A percentile compares a stretch with the other conserved stretches of the same genome.
phyloP scores from a whole-genome alignment of 768 basidiomycete species.

The Trametes meyenii region DNA sequence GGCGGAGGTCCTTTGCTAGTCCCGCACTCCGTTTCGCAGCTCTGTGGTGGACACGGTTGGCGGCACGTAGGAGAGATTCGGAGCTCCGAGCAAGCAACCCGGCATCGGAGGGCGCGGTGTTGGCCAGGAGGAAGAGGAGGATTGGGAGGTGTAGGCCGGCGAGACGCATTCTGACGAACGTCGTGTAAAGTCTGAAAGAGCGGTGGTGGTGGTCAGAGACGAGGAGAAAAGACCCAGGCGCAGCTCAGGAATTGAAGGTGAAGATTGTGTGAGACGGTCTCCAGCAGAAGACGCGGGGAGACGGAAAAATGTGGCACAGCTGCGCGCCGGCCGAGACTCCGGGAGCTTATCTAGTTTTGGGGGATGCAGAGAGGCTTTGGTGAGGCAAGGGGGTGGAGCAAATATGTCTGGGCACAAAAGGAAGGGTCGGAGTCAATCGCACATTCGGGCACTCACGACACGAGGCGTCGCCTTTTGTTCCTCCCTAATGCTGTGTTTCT shows the following conservation, averaged over 20 bases:
- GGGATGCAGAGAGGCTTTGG: conserved; percentile 15
- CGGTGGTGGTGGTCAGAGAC: conserved; percentile 7
- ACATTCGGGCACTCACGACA: conserved; percentile 8
- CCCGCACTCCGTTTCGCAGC: conserved; percentile 62
- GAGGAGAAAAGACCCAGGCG: conserved; percentile 12
- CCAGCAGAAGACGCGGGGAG: conserved; percentile 7
- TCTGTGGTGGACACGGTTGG: conserved; percentile 55
- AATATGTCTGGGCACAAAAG: conserved; percentile 21
- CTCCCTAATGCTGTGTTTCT: conserved; percentile 10
- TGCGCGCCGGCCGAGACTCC: not conserved
- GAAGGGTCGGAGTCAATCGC: conserved; percentile 9
- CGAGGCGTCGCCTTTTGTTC: conserved; percentile 19
- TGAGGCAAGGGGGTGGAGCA: conserved; percentile 16
- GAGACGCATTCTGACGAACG: conserved; percentile 21
- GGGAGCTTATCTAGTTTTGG: conserved; percentile 10
- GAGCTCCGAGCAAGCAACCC: conserved; percentile 29
- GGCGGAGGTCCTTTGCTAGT: conserved; percentile 70
- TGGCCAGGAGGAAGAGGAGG: conserved; percentile 37
- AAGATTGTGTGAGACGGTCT: conserved; percentile 16
- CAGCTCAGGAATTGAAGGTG: conserved; percentile 17
- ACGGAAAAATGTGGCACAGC: conserved; percentile 4
- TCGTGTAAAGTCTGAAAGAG: not conserved
- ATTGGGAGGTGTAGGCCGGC: conserved; percentile 26
- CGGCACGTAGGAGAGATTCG: conserved; percentile 44
- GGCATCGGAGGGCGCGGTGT: conserved; percentile 34